phyloP scores from a whole-genome alignment of 1,284 basidiomycete genomes.

The Ustilago esculenta region DNA sequence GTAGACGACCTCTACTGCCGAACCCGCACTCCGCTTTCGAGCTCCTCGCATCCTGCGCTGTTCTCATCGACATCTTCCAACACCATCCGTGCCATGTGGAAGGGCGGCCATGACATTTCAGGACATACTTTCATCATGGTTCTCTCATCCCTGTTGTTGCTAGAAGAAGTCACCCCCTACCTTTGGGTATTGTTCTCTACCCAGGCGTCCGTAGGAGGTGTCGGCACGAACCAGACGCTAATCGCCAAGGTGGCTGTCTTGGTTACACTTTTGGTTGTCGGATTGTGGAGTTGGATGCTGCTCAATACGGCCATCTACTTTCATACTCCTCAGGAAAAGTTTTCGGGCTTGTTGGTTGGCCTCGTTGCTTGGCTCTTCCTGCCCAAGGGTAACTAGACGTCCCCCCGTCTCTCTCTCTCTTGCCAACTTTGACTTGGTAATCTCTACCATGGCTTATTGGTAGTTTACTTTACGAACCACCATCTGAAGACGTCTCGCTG shows the following conservation, averaged over 20 bases:
- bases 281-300: constrained; percentile 78
- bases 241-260: constrained; percentile 26
- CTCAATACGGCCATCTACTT: constrained; percentile 88
- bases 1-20: constrained; percentile 54
- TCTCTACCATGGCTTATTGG: too few species aligned
- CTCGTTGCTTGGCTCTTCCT: constrained; percentile 52
- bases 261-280: constrained; percentile 71
- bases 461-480: too few species aligned
- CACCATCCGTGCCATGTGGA: constrained; percentile 67
- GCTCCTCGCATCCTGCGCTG: constrained; percentile 29
- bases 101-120: constrained; percentile 89
- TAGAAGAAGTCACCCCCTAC: constrained; percentile 75
- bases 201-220: too few species aligned
- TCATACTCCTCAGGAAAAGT: constrained; percentile 86
- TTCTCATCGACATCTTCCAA: constrained; percentile 11
- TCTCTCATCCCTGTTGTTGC: constrained; percentile 81
- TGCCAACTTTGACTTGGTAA: too few species aligned
- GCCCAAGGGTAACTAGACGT: constrained; percentile 45
- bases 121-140: constrained; percentile 93
- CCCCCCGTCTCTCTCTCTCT: too few species aligned
- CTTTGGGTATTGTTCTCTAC: too few species aligned
- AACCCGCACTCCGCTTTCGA: constrained; percentile 32
- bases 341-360: constrained; percentile 74
- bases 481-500: too few species aligned
- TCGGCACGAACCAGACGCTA: too few species aligned